These are phyloP conservation scores for Polygonum maritimum DNA, from an alignment of 148 eudicot species.

Conservation along the genomic window DNA sequence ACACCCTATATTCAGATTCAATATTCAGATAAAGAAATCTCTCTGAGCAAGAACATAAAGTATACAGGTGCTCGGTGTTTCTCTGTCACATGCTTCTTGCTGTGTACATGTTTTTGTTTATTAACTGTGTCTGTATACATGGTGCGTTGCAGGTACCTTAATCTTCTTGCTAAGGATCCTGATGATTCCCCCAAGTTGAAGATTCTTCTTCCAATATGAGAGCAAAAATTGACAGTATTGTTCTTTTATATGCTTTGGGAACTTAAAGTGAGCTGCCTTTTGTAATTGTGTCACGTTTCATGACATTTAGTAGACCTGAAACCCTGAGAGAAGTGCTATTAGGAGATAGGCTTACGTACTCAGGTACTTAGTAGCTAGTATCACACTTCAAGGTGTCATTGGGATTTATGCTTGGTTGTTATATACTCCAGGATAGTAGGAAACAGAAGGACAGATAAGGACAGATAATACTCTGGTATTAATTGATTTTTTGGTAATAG, in stretches of 20 bases:
- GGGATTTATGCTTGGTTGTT: neutral
- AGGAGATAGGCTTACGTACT: neutral
- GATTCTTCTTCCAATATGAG: too few species aligned
- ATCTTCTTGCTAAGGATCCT: slow-evolving; percentile 63
- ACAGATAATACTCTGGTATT: neutral
- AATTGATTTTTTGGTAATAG: neutral
- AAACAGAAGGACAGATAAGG: neutral
- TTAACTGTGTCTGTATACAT: neutral
- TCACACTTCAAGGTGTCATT: too few species aligned
- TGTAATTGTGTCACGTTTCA: too few species aligned
- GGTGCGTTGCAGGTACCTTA: slow-evolving; percentile 56
- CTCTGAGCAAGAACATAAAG: too few species aligned
- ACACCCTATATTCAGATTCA: too few species aligned
- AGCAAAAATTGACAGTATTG: too few species aligned
- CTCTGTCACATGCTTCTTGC: neutral
- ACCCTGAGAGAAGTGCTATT: too few species aligned
- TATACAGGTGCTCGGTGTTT: neutral
- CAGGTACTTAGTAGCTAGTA: neutral
- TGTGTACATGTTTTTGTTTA: neutral
- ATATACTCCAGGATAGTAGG: neutral
- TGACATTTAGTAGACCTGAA: too few species aligned
- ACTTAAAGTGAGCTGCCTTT: too few species aligned
- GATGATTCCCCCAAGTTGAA: slow-evolving; percentile 13
- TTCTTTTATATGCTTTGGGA: too few species aligned
- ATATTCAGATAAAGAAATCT: too few species aligned